These are phyloP conservation scores for Clathrospora elynae DNA, from an alignment of 2,329 filamentous ascomycete genomes.

Conservation along the genomic window DNA sequence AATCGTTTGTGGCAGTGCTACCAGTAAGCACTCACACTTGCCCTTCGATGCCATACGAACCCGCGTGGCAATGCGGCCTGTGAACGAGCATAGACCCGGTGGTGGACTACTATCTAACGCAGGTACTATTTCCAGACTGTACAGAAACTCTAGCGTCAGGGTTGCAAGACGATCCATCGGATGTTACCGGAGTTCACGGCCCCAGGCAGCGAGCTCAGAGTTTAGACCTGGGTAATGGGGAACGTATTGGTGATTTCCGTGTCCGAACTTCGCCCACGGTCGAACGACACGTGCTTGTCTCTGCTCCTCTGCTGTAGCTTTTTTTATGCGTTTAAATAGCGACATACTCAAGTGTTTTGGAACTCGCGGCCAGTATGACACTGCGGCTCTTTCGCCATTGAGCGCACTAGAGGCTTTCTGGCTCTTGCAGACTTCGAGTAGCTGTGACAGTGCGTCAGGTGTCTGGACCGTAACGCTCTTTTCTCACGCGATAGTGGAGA, in stretches of 20 bases:
- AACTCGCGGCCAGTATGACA: background rate
- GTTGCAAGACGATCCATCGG: background rate
- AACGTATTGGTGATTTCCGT: too few relatives aligned
- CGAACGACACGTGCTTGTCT: background rate
- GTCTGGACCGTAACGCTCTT: constrained; percentile 6
- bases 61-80: background rate
- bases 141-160: background rate
- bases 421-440: background rate
- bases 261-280: too few relatives aligned
- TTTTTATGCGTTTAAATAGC: background rate
- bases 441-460: background rate
- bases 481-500: background rate
- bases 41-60: constrained; percentile 5
- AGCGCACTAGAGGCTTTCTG: background rate
- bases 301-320: background rate
- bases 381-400: too few relatives aligned
- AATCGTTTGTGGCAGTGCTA: constrained; percentile 1
- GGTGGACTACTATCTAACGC: background rate
- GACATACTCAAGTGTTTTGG: background rate
- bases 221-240: background rate
- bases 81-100: constrained; percentile 1
- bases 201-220: background rate
- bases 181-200: background rate
- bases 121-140: background rate
- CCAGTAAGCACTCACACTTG: constrained; percentile 1